A percentile compares a stretch with the other conserved stretches of the same genome.
These are phyloP conservation scores for Gardenia jasminoides DNA, from an alignment of 257 asterid species.

Conservation along the genomic window DNA sequence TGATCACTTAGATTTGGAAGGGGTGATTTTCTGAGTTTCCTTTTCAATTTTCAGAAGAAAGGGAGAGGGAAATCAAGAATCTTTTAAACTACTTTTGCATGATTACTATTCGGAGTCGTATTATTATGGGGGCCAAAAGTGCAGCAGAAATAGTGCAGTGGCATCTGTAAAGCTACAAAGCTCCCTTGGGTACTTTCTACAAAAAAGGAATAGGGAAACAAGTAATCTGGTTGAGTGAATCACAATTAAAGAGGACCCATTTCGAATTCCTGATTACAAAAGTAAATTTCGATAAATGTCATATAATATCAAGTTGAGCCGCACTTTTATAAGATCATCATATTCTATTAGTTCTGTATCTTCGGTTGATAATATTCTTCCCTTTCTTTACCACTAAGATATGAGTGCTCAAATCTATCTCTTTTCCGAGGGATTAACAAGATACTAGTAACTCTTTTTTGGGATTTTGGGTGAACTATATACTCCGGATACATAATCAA, in stretches of 20 bases:
- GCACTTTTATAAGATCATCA: neutral
- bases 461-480: too few relatives aligned
- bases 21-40: neutral
- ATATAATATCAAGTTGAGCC: too few relatives aligned
- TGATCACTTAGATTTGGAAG: slow-evolving; percentile 7
- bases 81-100: slow-evolving; percentile 17
- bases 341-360: neutral
- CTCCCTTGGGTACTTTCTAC: neutral
- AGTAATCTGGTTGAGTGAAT: neutral
- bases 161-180: slow-evolving; percentile 14
- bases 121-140: slow-evolving; percentile 13
- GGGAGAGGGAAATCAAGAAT: slow-evolving; percentile 15
- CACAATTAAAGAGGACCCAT: neutral
- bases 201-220: neutral
- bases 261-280: neutral
- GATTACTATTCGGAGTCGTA: slow-evolving; percentile 7
- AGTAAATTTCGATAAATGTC: neutral
- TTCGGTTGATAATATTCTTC: neutral
- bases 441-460: too few relatives aligned
- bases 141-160: neutral
- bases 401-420: too few relatives aligned
- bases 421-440: too few relatives aligned
- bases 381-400: neutral
- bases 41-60: slow-evolving; percentile 8
- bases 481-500: too few relatives aligned